These are phyloP conservation scores for Haematococcus sp. DNA, from an alignment of 139 green algal genomes.

Conservation along the genomic window DNA sequence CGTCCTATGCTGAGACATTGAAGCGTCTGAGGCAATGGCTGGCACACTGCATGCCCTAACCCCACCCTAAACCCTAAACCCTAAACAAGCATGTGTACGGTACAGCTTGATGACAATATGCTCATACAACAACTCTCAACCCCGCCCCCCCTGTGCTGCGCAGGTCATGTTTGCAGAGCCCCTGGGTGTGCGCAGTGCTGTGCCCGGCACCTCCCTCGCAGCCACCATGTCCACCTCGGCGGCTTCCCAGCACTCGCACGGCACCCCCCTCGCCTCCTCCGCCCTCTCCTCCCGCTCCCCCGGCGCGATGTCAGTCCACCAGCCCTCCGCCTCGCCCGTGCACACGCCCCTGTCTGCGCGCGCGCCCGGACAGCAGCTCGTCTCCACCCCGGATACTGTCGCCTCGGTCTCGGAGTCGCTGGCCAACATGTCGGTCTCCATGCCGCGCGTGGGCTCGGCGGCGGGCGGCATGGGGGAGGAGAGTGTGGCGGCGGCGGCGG, in stretches of 20 bases:
- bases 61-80: too few relatives aligned
- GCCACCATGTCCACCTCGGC: not conserved
- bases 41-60: too few relatives aligned
- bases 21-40: too few relatives aligned
- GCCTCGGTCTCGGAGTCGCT: constrained; percentile 23
- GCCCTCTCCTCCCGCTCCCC: not conserved
- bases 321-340: constrained; percentile 19
- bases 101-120: too few relatives aligned
- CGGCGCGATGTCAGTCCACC: constrained; percentile 7
- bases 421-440: constrained; percentile 19
- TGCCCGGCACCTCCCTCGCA: not conserved
- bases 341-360: constrained; percentile 19
- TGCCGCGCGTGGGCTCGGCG: constrained; percentile 14
- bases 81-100: too few relatives aligned
- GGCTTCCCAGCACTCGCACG: not conserved
- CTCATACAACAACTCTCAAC: too few relatives aligned
- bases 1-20: too few relatives aligned
- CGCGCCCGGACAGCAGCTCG: not conserved
- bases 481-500: constrained; percentile 15
- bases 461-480: constrained; percentile 22
- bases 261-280: not conserved
- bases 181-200: constrained; percentile 31
- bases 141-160: too few relatives aligned
- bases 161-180: constrained; percentile 50
- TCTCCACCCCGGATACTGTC: constrained; percentile 11